phyloP scores from a whole-genome alignment of 2,329 filamentous ascomycete genomes.

The Monosporascus sp. region DNA sequence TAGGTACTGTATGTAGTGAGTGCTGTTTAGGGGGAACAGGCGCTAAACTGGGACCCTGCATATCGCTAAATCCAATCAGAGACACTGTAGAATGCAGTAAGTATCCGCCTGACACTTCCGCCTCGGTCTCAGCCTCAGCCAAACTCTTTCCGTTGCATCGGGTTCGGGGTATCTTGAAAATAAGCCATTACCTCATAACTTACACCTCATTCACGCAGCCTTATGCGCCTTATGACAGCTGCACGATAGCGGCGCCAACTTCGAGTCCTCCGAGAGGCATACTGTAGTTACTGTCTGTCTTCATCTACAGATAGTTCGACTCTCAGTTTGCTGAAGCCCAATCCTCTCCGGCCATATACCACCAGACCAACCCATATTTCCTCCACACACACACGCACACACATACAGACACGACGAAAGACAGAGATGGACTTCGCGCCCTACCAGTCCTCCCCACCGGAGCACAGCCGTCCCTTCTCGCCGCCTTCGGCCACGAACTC shows the following conservation, averaged over 20 bases:
- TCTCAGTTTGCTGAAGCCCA: too few species aligned
- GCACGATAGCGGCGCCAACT: too few species aligned
- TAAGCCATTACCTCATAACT: too few species aligned
- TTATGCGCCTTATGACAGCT: too few species aligned
- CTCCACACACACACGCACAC: not conserved
- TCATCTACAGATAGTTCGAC: too few species aligned
- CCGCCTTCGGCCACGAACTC: constrained; percentile 52
- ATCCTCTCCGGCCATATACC: too few species aligned
- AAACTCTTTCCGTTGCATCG: not conserved
- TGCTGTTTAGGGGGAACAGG: not conserved
- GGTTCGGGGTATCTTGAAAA: too few species aligned
- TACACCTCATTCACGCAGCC: too few species aligned
- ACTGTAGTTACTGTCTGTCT: too few species aligned
- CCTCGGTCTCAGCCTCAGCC: not conserved
- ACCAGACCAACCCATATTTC: not conserved
- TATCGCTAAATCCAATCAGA: not conserved
- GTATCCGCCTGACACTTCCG: not conserved
- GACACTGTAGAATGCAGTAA: not conserved
- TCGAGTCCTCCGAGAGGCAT: too few species aligned
- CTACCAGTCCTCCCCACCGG: constrained; percentile 88
- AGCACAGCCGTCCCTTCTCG: constrained; percentile 74
- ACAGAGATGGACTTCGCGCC: constrained; percentile 82
- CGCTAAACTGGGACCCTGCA: constrained; percentile 9
- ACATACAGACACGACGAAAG: not conserved
- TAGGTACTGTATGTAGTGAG: too few species aligned